phyloP scores from a whole-genome alignment of 208 protist species.

The Crithidia bombi region DNA sequence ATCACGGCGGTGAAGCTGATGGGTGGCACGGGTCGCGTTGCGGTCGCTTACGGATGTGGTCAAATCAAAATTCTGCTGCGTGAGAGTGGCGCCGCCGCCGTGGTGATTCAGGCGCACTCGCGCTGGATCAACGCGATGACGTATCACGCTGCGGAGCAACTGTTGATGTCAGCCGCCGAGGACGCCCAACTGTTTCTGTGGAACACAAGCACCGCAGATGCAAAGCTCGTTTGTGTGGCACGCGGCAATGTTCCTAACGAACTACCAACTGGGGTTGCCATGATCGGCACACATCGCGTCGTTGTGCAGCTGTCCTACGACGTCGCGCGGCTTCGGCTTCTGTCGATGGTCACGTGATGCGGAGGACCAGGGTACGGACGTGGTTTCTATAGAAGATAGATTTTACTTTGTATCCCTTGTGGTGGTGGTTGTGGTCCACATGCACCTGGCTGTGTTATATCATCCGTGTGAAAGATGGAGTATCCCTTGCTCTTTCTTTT shows the following conservation, averaged over 20 bases:
- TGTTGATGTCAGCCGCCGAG: conserved; percentile 50
- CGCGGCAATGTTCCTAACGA: conserved; percentile 18
- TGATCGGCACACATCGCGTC: not conserved
- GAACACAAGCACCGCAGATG: conserved; percentile 1
- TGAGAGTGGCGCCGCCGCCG: conserved; percentile 28
- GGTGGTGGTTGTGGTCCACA: not conserved
- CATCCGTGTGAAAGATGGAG: no score
- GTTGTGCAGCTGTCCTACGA: conserved; percentile 26
- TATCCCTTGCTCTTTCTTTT: no score
- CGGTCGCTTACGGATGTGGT: conserved; percentile 56
- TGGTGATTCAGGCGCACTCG: conserved; percentile 66
- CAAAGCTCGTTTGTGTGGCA: conserved; percentile 15
- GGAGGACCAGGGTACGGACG: not conserved
- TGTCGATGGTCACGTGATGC: not conserved
- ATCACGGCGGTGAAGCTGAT: conserved; percentile 49
- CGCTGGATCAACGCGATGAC: conserved; percentile 64
- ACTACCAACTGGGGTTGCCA: conserved; percentile 33
- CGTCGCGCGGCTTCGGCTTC: conserved; percentile 8
- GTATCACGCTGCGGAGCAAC: conserved; percentile 26
- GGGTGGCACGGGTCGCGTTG: conserved; percentile 18
- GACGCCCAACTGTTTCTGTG: conserved; percentile 63
- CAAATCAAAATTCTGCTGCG: conserved; percentile 47
- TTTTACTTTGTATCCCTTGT: not conserved
- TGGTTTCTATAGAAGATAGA: not conserved
- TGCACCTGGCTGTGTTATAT: no score